Base-by-base conservation (phyloP, 2,329 filamentous ascomycete species). In the Claviceps sp. region DNA sequence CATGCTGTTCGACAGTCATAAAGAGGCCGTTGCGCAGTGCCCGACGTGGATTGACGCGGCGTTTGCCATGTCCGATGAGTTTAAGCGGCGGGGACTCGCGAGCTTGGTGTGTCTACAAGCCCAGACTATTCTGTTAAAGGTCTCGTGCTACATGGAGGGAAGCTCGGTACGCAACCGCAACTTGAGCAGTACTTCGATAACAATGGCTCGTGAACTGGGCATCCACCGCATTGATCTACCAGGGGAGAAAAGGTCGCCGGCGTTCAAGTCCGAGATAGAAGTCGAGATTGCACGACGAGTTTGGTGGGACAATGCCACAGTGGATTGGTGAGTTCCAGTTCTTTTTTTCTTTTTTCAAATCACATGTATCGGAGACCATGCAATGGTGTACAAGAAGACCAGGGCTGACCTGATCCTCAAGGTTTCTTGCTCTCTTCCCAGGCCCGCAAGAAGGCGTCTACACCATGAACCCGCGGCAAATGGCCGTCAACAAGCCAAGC, bases 401-500 rank as follows among this genome's bases (percentile, higher is more conserved):
- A 17, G 24, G 5, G 19, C 46, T 48, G 24, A 47, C 17, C 34
- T 39, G 5, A 26, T 26, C 14, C 10, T 3, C n/a, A 37, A 50
- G 52, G 52, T 19, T 53, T 14, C 30, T 53, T 24, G 43, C 52
- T 24, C 4, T 51, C 13, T 51, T 53, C 17, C 52, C 52, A n/a
- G 52, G 48, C 7, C 41, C 52, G 6, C 48, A 50, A 3, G 52
- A 48, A 8, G 48, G 48, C 8, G 44, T 53, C 24, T 53, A 53
- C 39, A 48, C 52, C 48, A 48, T 53, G 11, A 19, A 53, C 13
- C 52, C 52, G 19, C 48, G 41, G 8, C 52, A 53, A 39, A 53
- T 53, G 52, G 48, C 44, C 16, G 52, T 53, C 17, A 50, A 51
- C 34, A 53, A 50, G 40, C 52, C 52, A 40, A 48, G 52, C 26